Conservation (phyloP, 2,329 filamentous ascomycete genomes). For the Tolypocladium pustulatum region DNA sequence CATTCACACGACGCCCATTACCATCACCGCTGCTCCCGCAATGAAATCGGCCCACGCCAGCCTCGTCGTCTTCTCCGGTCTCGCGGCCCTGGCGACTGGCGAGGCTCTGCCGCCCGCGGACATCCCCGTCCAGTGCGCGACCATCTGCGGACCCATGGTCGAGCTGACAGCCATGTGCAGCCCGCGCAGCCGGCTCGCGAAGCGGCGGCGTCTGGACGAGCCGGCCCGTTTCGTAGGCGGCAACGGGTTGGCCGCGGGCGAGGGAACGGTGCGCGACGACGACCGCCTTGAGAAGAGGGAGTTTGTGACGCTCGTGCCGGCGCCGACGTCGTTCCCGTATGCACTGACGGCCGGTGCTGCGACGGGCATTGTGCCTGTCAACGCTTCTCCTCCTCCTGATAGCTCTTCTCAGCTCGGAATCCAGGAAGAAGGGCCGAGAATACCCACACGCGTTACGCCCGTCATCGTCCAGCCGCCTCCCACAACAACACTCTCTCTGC, state of each 20-base stretch:
- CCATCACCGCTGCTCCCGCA: not conserved
- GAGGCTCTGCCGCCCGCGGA: slow-evolving; percentile 22
- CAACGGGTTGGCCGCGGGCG: not conserved
- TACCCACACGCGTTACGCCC: not conserved
- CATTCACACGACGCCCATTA: not conserved
- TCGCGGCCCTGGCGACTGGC: slow-evolving; percentile 15
- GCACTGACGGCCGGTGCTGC: not conserved
- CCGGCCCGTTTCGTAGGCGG: not conserved
- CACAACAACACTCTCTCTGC: not conserved
- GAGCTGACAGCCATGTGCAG: slow-evolving; percentile 28
- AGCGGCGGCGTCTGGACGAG: not conserved
- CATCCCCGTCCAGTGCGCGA: slow-evolving; percentile 27
- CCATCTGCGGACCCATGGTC: slow-evolving; percentile 31
- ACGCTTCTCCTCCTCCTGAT: not conserved
- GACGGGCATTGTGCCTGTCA: not conserved
- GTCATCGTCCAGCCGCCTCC: not conserved
- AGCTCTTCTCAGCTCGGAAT: not conserved
- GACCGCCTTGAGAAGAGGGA: slow-evolving; percentile 8
- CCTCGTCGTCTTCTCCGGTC: slow-evolving; percentile 16
- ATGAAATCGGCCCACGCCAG: slow-evolving; percentile 17
- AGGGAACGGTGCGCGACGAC: not conserved
- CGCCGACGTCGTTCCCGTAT: slow-evolving; percentile 19
- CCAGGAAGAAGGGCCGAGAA: not conserved
- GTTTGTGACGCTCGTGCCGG: slow-evolving; percentile 19
- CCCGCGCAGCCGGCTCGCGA: slow-evolving; percentile 2